These are phyloP conservation scores for Suillus spraguei DNA, from an alignment of 768 basidiomycete genomes.

Conservation along the genomic window DNA sequence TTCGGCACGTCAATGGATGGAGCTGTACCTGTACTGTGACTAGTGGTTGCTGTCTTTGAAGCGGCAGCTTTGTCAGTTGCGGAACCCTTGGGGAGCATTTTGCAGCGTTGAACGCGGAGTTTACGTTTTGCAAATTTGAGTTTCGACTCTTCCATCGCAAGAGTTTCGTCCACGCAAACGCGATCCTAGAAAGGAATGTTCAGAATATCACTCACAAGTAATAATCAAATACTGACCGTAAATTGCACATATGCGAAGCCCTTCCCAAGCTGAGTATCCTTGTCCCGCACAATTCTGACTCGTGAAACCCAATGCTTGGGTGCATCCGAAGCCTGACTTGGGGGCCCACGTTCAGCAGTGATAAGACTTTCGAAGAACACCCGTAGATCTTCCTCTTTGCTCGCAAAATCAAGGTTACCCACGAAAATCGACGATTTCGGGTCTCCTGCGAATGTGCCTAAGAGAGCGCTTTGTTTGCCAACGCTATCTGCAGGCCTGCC, in stretches of 20 bases:
- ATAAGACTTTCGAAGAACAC: constrained; percentile 84
- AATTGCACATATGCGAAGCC: constrained; percentile 95
- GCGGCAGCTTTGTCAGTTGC: constrained; percentile 18
- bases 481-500: constrained; percentile 29
- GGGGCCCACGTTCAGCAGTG: constrained; percentile 66
- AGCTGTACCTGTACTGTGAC: constrained; percentile 8
- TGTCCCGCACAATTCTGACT: constrained; percentile 89
- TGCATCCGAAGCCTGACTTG: constrained; percentile 40
- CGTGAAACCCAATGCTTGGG: constrained; percentile 68
- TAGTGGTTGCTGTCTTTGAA: constrained; percentile 13
- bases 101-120: constrained; percentile 89
- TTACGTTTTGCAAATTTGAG: constrained; percentile 94
- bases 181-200: constrained; percentile 60
- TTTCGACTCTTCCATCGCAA: constrained; percentile 74
- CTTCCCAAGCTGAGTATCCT: constrained; percentile 91
- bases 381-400: constrained; percentile 88
- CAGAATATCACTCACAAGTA: background rate
- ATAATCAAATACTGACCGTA: constrained; percentile 44
- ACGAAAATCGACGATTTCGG: constrained; percentile 88
- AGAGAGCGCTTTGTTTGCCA: constrained; percentile 25
- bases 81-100: constrained; percentile 55
- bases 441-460: constrained; percentile 45
- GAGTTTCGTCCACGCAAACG: constrained; percentile 89
- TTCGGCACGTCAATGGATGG: constrained; percentile 48
- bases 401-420: constrained; percentile 90